Conservation (phyloP, 108 stramenopile genomes). For the Chaetoceros muelleri region DNA sequence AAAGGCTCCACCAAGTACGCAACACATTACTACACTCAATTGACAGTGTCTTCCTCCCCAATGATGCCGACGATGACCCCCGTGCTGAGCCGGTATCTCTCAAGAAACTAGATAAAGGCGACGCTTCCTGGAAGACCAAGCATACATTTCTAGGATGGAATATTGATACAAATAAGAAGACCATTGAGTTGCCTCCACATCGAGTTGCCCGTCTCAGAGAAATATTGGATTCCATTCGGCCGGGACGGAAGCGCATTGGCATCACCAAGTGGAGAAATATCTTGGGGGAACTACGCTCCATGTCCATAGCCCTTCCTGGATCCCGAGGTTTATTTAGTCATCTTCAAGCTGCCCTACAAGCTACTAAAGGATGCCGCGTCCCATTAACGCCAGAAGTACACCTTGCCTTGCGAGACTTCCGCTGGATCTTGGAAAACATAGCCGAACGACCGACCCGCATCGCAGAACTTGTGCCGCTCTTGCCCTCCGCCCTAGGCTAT, state of each 20-base stretch:
- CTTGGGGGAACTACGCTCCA: too few species aligned
- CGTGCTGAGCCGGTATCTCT: background rate
- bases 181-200: slow-evolving; percentile 6
- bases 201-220: slow-evolving; percentile 1
- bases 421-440: background rate
- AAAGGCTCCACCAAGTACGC: slow-evolving; percentile 3
- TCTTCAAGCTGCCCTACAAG: slow-evolving; percentile 5
- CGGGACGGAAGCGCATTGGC: background rate
- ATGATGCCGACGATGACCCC: slow-evolving; percentile 1
- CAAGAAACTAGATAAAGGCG: too few species aligned
- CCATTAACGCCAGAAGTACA: slow-evolving; percentile 4
- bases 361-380: background rate
- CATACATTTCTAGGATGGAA: too few species aligned
- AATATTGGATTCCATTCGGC: background rate
- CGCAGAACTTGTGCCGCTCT: slow-evolving; percentile 27
- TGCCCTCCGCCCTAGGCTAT: slow-evolving; percentile 15
- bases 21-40: slow-evolving; percentile 4
- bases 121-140: too few species aligned
- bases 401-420: background rate
- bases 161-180: too few species aligned
- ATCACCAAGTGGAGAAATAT: slow-evolving; percentile 10
- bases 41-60: slow-evolving; percentile 21
- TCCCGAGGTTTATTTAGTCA: too few species aligned
- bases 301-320: too few species aligned
- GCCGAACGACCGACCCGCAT: slow-evolving; percentile 17